Evolutionary conservation across 805 yeast species (phyloP).

Genomic region (Sugiyamaella valdiviana): DNA sequence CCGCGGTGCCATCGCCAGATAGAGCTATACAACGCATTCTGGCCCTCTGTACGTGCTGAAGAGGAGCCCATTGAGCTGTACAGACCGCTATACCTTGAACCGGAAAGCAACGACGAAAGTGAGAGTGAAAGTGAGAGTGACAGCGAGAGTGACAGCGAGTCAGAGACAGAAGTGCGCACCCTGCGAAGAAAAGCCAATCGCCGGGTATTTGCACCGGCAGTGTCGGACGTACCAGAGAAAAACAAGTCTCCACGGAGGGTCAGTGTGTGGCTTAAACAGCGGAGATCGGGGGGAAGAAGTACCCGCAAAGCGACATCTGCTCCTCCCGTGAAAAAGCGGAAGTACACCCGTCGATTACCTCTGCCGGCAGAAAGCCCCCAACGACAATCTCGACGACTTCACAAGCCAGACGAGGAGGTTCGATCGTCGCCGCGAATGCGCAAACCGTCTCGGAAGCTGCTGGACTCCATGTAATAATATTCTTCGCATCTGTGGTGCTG

Average conservation of each 20-base stretch:
- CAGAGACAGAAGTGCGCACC: neutral
- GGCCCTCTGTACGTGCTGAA: conserved; percentile 25
- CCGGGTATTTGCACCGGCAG: conserved; percentile 12
- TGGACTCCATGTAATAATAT: conserved; percentile 6
- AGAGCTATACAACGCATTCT: conserved; percentile 22
- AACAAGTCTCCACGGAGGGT: conserved; percentile 9
- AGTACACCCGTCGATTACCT: neutral
- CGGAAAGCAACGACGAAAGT: conserved; percentile 7
- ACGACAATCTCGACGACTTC: neutral
- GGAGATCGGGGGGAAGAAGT: conserved; percentile 5
- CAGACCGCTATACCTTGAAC: neutral
- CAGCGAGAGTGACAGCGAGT: neutral
- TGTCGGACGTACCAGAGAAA: conserved; percentile 4
- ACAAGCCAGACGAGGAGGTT: neutral
- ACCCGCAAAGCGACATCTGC: no score
- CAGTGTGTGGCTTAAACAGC: conserved; percentile 14
- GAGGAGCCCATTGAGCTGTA: conserved; percentile 14
- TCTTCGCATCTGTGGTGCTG: no score
- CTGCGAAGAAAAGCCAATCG: neutral
- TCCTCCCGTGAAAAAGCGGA: no score
- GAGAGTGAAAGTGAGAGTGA: neutral
- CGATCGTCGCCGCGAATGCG: conserved; percentile 2
- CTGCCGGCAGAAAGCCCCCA: neutral
- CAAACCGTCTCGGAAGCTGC: conserved; percentile 9
- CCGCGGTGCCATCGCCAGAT: conserved; percentile 31